These are phyloP conservation scores for Lichtheimia ornata DNA, from an alignment of 371 early-diverging fungal genomes.

Conservation along the genomic window DNA sequence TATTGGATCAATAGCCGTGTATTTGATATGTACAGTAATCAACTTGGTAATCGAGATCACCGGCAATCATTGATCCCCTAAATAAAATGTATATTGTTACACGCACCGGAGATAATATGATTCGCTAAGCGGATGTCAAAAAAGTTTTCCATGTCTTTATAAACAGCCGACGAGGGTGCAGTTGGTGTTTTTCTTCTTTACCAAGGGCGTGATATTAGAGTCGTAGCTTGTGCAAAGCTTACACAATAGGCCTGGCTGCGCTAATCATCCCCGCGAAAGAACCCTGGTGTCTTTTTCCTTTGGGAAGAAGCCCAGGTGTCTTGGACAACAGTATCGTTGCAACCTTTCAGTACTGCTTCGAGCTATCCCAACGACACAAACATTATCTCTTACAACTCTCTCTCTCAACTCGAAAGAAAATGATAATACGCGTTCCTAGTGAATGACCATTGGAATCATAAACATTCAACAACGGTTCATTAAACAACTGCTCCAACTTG, in stretches of 20 bases:
- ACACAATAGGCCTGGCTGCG: constrained; percentile 22
- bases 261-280: constrained; percentile 24
- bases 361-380: constrained; percentile 22
- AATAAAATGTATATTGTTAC: not conserved
- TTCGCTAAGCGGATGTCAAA: constrained; percentile 10
- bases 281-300: constrained; percentile 3
- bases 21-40: constrained; percentile 50
- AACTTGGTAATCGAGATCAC: constrained; percentile 55
- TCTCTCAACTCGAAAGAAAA: too few relatives aligned
- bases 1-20: constrained; percentile 51
- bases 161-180: too few relatives aligned
- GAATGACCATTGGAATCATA: too few relatives aligned
- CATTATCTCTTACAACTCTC: not conserved
- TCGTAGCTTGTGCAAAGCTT: constrained; percentile 23
- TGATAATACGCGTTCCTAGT: too few relatives aligned
- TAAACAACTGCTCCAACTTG: too few relatives aligned
- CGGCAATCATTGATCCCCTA: constrained; percentile 1
- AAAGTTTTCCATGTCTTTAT: not conserved
- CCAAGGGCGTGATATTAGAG: constrained; percentile 24
- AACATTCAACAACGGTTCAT: too few relatives aligned
- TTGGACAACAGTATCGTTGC: constrained; percentile 16
- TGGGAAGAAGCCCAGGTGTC: constrained; percentile 8
- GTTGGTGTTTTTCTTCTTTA: too few relatives aligned
- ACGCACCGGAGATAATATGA: not conserved
- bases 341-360: not conserved